Percentiles rank a stretch among this genome's conserved stretches.
These are phyloP conservation scores for Amyloporia xantha DNA, from an alignment of 768 basidiomycete species.

Conservation along the genomic window DNA sequence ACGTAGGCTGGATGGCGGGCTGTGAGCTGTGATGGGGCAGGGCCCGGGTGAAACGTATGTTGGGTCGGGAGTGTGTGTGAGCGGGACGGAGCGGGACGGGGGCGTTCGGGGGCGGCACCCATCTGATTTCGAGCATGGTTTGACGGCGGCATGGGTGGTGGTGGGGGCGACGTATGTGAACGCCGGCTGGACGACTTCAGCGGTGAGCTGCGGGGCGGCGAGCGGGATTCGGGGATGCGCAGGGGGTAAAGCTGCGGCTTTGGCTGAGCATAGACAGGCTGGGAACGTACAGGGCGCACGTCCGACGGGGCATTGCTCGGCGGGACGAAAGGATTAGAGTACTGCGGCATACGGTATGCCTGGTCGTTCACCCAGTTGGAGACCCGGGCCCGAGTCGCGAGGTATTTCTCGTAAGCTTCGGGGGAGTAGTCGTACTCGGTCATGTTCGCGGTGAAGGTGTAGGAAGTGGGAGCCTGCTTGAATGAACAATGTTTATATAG, in stretches of 20 bases:
- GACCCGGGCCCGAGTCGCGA: conserved; percentile 21
- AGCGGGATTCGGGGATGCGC: background rate
- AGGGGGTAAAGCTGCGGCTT: background rate
- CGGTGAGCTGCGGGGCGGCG: background rate
- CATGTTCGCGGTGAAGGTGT: conserved; percentile 11
- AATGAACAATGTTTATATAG: background rate
- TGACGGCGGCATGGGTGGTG: background rate
- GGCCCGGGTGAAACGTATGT: background rate
- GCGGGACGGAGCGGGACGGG: conserved; percentile 10
- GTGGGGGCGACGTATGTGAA: background rate
- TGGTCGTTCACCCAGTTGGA: conserved; percentile 23
- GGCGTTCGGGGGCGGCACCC: background rate
- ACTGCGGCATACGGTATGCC: conserved; percentile 4
- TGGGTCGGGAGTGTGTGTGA: conserved; percentile 11
- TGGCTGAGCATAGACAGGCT: background rate
- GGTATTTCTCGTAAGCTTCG: conserved; percentile 24
- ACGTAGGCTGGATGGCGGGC: background rate
- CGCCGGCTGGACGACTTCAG: background rate
- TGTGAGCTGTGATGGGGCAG: background rate
- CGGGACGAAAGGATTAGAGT: background rate
- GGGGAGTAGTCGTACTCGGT: conserved; percentile 32
- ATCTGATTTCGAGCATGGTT: background rate
- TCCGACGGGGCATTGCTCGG: background rate
- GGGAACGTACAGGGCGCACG: background rate
- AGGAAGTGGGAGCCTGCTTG: background rate